These are phyloP conservation scores for Trifolium fragiferum DNA, from an alignment of 306 rosid species.

Conservation along the genomic window DNA sequence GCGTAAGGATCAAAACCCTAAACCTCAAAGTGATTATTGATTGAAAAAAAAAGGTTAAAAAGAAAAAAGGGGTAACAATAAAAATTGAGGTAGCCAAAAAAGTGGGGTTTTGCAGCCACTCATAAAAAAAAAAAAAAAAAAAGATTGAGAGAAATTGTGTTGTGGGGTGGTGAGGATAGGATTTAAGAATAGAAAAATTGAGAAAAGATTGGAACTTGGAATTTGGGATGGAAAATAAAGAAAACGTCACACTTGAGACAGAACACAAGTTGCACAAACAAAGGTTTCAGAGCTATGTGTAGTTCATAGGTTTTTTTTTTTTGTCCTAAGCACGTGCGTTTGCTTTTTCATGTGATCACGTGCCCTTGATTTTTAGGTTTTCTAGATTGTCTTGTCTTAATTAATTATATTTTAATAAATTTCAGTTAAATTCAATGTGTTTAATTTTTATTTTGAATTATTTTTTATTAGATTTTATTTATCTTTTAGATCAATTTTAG, in stretches of 20 bases:
- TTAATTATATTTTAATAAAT: too few relatives aligned
- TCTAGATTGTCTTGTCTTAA: too few relatives aligned
- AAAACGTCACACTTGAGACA: not conserved
- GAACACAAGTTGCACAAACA: not conserved
- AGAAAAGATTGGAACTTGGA: constrained; percentile 24
- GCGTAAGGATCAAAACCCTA: constrained; percentile 52
- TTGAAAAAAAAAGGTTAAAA: constrained; percentile 4
- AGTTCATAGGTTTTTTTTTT: not conserved
- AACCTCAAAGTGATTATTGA: constrained; percentile 44
- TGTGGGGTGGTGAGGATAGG: constrained; percentile 26
- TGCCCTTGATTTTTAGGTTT: too few relatives aligned
- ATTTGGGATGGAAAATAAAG: constrained; percentile 15
- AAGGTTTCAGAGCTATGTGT: not conserved
- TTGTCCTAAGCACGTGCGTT: too few relatives aligned
- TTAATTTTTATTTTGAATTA: too few relatives aligned
- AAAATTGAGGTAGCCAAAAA: constrained; percentile 30
- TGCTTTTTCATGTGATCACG: too few relatives aligned
- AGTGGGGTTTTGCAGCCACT: constrained; percentile 45
- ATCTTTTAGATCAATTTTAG: too few relatives aligned
- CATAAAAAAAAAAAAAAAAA: not conserved
- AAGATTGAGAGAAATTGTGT: not conserved
- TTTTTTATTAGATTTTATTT: too few relatives aligned
- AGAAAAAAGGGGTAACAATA: not conserved
- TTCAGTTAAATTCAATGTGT: too few relatives aligned
- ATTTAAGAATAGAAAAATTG: constrained; percentile 25